Percentiles rank a stretch among this genome's conserved stretches.
phyloP scores from a whole-genome alignment of 2,329 filamentous ascomycete species.

The Cladophialophora exuberans region DNA sequence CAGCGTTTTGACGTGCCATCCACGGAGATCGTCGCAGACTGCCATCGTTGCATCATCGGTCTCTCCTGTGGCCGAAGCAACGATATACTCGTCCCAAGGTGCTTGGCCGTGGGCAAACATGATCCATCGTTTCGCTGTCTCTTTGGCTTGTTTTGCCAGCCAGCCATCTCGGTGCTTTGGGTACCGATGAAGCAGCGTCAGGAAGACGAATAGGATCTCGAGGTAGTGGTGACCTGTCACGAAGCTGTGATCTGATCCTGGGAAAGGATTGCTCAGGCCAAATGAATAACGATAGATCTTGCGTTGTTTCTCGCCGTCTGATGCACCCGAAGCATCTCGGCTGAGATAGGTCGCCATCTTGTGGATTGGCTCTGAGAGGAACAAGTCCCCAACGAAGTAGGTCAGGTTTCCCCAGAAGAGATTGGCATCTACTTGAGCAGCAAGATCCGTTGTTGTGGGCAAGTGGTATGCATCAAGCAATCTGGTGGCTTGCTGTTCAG shows the following conservation, averaged over 20 bases:
- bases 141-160: constrained; percentile 28
- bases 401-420: constrained; percentile 29
- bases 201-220: constrained; percentile 32
- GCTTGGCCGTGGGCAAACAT: constrained; percentile 23
- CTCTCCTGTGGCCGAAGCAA: not conserved
- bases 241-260: constrained; percentile 34
- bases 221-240: constrained; percentile 31
- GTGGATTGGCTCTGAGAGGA: constrained; percentile 25
- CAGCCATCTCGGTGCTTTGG: constrained; percentile 28
- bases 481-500: not conserved
- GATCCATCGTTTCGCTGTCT: constrained; percentile 31
- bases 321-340: constrained; percentile 19
- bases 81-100: constrained; percentile 19
- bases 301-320: not conserved
- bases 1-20: constrained; percentile 19
- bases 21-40: constrained; percentile 15
- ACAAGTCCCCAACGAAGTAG: constrained; percentile 29
- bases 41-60: constrained; percentile 5
- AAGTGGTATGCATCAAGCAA: constrained; percentile 20
- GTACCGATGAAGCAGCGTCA: constrained; percentile 31
- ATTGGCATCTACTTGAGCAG: constrained; percentile 21
- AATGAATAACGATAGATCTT: constrained; percentile 33
- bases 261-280: constrained; percentile 40
- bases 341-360: constrained; percentile 22
- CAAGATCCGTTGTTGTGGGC: constrained; percentile 14